Evolutionary conservation across 768 basidiomycete species (phyloP).

Genomic region (Russula dissimulans): DNA sequence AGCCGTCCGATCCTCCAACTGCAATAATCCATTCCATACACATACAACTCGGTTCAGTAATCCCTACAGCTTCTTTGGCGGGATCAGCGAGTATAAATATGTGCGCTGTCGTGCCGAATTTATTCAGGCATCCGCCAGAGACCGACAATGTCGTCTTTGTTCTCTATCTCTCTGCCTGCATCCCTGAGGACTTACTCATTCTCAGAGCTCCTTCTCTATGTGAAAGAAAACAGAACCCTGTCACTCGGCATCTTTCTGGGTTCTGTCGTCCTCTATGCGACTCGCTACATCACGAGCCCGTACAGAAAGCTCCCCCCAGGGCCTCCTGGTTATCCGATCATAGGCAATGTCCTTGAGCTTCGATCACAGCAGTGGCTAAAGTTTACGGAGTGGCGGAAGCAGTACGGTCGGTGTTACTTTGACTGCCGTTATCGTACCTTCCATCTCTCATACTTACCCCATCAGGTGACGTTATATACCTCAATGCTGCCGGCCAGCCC

Average conservation of each 20-base stretch:
- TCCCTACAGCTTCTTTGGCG: too few relatives aligned
- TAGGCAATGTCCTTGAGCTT: constrained; percentile 15
- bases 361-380: constrained; percentile 15
- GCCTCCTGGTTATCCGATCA: constrained; percentile 13
- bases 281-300: constrained; percentile 9
- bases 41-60: too few relatives aligned
- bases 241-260: constrained; percentile 11
- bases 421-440: background rate
- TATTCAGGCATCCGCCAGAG: background rate
- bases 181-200: background rate
- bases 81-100: too few relatives aligned
- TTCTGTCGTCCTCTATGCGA: background rate
- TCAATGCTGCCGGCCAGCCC: constrained; percentile 18
- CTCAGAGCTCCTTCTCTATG: background rate
- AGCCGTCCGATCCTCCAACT: too few relatives aligned
- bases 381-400: constrained; percentile 15
- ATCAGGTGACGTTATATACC: constrained; percentile 17
- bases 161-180: background rate
- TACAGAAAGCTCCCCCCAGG: constrained; percentile 13
- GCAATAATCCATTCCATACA: too few relatives aligned
- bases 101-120: too few relatives aligned
- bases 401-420: constrained; percentile 2
- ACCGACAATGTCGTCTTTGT: background rate
- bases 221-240: constrained; percentile 6
- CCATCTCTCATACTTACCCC: background rate